A percentile compares a stretch with the other conserved stretches of the same genome.
phyloP scores from a whole-genome alignment of 176 grass and related monocot genomes.

The Chloris gayana region DNA sequence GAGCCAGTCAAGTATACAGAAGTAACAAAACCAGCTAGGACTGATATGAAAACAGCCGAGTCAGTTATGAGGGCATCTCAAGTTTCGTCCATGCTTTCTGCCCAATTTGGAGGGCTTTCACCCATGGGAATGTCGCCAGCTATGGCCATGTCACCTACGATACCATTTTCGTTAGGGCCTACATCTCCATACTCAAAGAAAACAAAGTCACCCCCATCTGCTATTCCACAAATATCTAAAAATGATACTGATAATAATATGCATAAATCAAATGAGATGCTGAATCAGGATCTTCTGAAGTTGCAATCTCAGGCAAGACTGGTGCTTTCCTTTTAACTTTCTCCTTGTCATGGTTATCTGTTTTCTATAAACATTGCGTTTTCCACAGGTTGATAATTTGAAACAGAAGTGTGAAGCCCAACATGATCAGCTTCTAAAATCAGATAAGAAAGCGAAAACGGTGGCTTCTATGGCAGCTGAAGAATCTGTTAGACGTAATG shows the following conservation, averaged over 20 bases:
- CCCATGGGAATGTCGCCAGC: constrained; percentile 65
- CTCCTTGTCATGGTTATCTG: background rate
- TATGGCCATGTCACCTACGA: constrained; percentile 26
- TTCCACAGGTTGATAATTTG: constrained; percentile 56
- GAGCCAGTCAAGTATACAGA: constrained; percentile 57
- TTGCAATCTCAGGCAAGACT: constrained; percentile 60
- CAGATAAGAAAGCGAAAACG: constrained; percentile 48
- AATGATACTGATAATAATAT: constrained; percentile 51
- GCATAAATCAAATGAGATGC: constrained; percentile 57
- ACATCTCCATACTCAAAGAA: constrained; percentile 58
- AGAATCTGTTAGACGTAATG: constrained; percentile 53
- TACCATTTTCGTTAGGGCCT: constrained; percentile 41
- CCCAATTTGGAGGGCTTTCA: constrained; percentile 59
- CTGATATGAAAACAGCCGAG: constrained; percentile 50
- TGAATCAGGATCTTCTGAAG: constrained; percentile 64
- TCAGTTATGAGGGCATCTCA: constrained; percentile 50
- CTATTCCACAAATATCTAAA: constrained; percentile 51
- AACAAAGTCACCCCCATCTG: constrained; percentile 49
- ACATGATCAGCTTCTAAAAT: constrained; percentile 50
- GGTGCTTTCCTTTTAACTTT: constrained; percentile 2
- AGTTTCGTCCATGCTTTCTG: constrained; percentile 54
- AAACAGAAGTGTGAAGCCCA: constrained; percentile 62
- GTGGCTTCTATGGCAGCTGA: constrained; percentile 44
- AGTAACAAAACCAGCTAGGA: constrained; percentile 43
- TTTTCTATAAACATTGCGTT: constrained; percentile 23